Base-by-base conservation (phyloP, 179 eudicot genomes). In the Camellia oleifera region DNA sequence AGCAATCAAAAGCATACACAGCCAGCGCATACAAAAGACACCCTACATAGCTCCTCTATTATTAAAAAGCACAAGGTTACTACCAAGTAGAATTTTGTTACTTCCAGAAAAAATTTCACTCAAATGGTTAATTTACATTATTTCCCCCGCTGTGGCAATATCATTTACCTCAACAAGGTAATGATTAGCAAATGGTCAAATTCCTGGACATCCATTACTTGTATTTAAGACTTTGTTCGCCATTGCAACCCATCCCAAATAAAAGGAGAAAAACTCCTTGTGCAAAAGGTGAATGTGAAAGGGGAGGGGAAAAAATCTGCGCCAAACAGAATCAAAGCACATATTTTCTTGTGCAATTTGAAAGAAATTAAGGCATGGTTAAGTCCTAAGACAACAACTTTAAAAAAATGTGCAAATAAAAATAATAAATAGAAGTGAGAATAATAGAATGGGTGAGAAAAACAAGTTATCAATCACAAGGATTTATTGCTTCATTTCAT, bases 71-170 rank as follows among this genome's bases (percentile, higher is more conserved):
- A 72, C 18, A 23, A 45, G 11, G 13, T 72, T 23, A 23, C 17
- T 71, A 63, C 18, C 44, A 53, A 54, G 54, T 18, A 54, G 12
- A 46, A 53, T 26, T 26, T 54, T 54, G n/a, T 23, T 13, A 72
- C 20, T 72, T 48, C n/a, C 62, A 72, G 5, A 52, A 7, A 72
- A 72, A 71, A 23, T 66, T 66, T 63, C 42, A 63, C 26, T 63
- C 68, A 69, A 8, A 5, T 69, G 0, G n/a, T 15, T 13, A 10
- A 3, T 18, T 10, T 7, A 15, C 58, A 71, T 46, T 69, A 69
- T 6, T 48, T 17, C 8, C 54, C 46, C 32, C 6, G 2, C 17
- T 72, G 8, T 20, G n/a, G n/a, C 44, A 52, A 10, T 52, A 23
- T 20, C 45, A 13, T 20, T 4, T 52, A 72, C 32, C 44, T 20